These are phyloP conservation scores for Leishmania turanica DNA, from an alignment of 208 protist species.

Conservation along the genomic window DNA sequence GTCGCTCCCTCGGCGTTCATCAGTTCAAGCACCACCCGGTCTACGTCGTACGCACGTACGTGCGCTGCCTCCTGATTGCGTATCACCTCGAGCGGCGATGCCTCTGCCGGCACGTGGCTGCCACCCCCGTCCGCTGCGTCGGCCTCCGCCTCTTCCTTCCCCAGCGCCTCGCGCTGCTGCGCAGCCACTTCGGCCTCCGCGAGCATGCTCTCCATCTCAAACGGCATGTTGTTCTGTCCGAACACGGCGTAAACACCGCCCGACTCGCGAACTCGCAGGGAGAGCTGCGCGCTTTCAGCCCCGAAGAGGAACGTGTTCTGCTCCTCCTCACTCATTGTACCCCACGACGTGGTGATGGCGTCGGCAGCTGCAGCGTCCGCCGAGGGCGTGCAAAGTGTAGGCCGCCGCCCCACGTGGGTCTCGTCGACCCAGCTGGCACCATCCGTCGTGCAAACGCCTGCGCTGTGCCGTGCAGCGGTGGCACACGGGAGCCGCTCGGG, in stretches of 20 bases:
- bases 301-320: conserved; percentile 50
- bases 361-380: not conserved
- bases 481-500: not conserved
- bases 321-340: conserved; percentile 34
- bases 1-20: conserved; percentile 7
- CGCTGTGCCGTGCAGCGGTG: not conserved
- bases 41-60: conserved; percentile 30
- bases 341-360: conserved; percentile 1
- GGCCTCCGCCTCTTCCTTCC: not conserved
- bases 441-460: not conserved
- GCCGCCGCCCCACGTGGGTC: not conserved
- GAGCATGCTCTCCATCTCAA: conserved; percentile 19
- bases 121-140: not conserved
- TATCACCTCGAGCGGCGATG: not conserved
- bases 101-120: not conserved
- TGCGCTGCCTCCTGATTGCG: conserved; percentile 19
- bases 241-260: conserved; percentile 37
- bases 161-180: not conserved
- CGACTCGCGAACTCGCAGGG: conserved; percentile 1
- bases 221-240: conserved; percentile 2
- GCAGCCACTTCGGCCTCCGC: conserved; percentile 5
- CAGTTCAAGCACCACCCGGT: conserved; percentile 28
- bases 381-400: no score
- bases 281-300: conserved; percentile 17
- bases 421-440: not conserved